Percentiles rank a stretch among this genome's conserved stretches.
These are phyloP conservation scores for Saccharomycopsis sp. DNA, from an alignment of 805 yeast genomes.

Conservation along the genomic window DNA sequence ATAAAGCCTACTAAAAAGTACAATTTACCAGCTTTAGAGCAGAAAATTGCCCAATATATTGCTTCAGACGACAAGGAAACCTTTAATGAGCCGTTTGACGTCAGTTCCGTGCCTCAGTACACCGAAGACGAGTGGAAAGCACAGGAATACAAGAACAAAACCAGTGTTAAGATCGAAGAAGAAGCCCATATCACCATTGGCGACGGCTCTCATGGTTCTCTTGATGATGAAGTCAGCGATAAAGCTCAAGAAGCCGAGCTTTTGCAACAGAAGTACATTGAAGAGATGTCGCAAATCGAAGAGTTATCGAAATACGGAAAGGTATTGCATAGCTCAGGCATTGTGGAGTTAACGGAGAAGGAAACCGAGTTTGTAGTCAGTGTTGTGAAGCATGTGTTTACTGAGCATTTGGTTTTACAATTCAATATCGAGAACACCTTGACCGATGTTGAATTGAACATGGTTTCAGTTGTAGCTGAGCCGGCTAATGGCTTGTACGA, in stretches of 20 bases:
- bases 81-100: slow-evolving; percentile 60
- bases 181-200: slow-evolving; percentile 28
- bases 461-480: slow-evolving; percentile 64
- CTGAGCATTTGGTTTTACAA: slow-evolving; percentile 67
- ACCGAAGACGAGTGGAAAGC: slow-evolving; percentile 65
- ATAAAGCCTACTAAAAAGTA: slow-evolving; percentile 63
- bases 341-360: slow-evolving; percentile 71
- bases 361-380: slow-evolving; percentile 91
- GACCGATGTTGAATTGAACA: slow-evolving; percentile 66
- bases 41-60: slow-evolving; percentile 66
- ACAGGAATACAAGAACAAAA: slow-evolving; percentile 50
- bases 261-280: slow-evolving; percentile 58
- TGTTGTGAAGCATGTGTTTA: slow-evolving; percentile 78
- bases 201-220: slow-evolving; percentile 24
- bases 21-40: slow-evolving; percentile 74
- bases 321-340: slow-evolving; percentile 61
- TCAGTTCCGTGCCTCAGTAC: slow-evolving; percentile 56
- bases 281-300: slow-evolving; percentile 62
- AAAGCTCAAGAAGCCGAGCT: slow-evolving; percentile 29
- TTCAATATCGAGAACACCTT: slow-evolving; percentile 81
- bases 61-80: slow-evolving; percentile 41
- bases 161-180: slow-evolving; percentile 26
- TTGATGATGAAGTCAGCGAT: slow-evolving; percentile 18
- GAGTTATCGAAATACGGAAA: slow-evolving; percentile 71
- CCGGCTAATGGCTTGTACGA: slow-evolving; percentile 48